Evolutionary conservation across 2,329 filamentous ascomycete species (phyloP), one percentile per base, ranked within the genome.

Genomic region (Cercospora nicotianae): DNA sequence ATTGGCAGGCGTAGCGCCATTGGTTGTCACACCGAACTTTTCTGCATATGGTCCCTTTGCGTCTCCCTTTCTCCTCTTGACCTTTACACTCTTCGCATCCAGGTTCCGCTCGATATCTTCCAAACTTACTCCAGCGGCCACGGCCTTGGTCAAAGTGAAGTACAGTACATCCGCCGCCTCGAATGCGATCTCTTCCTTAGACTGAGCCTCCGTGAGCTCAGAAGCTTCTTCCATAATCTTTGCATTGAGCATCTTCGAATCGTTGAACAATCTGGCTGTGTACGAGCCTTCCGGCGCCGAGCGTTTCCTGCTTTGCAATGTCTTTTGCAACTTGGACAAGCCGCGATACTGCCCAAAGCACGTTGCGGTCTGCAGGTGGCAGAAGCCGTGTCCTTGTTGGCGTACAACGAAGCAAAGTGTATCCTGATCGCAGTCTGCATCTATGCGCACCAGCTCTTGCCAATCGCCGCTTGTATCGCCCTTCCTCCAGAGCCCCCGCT

Each of bases 221-320:
- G 96, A 92, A 0, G 95, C 95, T 80, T 99, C 95, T 80, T 99
- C 95, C 89, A 98, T 96, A 65, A 99, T 97, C 85, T 99, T 99
- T 3, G 95, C 95, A 53, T 92, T 87, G 64, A 97, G 82, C 65
- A 99, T 86, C 79, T 96, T 94, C 74, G 92, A 88, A 71, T 99
- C 95, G 18, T 90, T 94, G 84, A 98, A 99, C 1, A 99, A 84
- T 36, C 94, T 87, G 18, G 93, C 92, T 4, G 95, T 99, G 80
- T 99, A 99, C 12, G 95, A 99, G 1, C 94, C 94, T 72, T 87
- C 86, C 0, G 95, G 94, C 0, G 94, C 94, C 18, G 91, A 92
- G 51, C 86, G 81, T 79, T 95, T 97, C 74, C 95, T 90, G 48
- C 89, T 90, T 71, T 91, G 83, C 13, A 99, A 85, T 0, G 94